Evolutionary conservation across 108 stramenopile genomes (phyloP).

Genomic region (Craspedostauros australis): DNA sequence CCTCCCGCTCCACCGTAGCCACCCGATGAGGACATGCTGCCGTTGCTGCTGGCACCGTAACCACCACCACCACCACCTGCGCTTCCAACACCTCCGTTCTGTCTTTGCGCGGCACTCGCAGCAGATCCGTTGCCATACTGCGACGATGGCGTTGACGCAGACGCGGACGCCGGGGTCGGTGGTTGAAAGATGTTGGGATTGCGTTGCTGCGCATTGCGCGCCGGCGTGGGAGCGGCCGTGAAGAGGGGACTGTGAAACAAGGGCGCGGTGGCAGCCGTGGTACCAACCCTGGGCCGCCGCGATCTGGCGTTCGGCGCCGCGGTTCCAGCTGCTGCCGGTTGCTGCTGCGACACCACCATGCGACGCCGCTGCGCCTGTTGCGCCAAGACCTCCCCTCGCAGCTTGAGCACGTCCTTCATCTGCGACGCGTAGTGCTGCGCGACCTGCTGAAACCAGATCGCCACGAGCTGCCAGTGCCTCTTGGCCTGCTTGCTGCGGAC

Average conservation of each 20-base stretch:
- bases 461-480: slow-evolving; percentile 63
- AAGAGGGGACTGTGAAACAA: slow-evolving; percentile 36
- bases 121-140: neutral
- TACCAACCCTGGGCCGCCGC: neutral
- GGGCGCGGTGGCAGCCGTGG: slow-evolving; percentile 11
- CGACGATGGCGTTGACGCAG: neutral
- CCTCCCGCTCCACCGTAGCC: slow-evolving; percentile 30
- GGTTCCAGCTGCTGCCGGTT: slow-evolving; percentile 3
- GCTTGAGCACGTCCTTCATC: slow-evolving; percentile 59
- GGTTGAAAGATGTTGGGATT: too few relatives aligned
- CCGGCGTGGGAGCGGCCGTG: neutral
- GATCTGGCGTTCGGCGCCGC: slow-evolving; percentile 1
- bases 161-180: neutral
- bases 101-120: neutral
- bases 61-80: slow-evolving; percentile 1
- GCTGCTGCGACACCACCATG: slow-evolving; percentile 53
- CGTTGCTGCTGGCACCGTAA: slow-evolving; percentile 3
- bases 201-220: too few relatives aligned
- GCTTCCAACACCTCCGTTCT: slow-evolving; percentile 4
- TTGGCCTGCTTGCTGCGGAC: slow-evolving; percentile 34
- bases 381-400: slow-evolving; percentile 57
- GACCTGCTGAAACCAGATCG: slow-evolving; percentile 46
- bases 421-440: slow-evolving; percentile 43
- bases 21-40: neutral
- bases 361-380: slow-evolving; percentile 69